A percentile compares a stretch with the other conserved stretches of the same genome.
Evolutionary conservation across 108 stramenopile species (phyloP).

Genomic region (Fragilariopsis cylindrus): DNA sequence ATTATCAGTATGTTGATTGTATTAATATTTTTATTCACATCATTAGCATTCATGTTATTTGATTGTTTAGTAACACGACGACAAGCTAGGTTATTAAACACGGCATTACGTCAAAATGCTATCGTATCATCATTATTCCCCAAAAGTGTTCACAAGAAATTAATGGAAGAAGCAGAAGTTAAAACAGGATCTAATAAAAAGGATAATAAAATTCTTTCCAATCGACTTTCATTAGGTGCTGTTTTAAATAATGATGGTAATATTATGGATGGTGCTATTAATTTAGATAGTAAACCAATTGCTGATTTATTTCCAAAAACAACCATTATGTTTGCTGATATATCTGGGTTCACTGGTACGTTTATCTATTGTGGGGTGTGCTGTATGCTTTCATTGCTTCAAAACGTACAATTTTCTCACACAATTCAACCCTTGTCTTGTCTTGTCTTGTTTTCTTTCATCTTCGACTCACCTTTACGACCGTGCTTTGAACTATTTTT

Average conservation of each 20-base stretch:
- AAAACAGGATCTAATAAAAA: not conserved
- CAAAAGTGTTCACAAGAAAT: conserved; percentile 8
- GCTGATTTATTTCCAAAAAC: conserved; percentile 29
- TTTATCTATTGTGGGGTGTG: not conserved
- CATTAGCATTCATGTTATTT: conserved; percentile 2
- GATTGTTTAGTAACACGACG: not conserved
- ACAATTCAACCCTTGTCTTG: not conserved
- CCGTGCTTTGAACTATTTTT: not conserved
- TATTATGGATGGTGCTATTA: too few relatives aligned
- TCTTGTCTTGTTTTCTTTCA: not conserved
- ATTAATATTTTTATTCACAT: not conserved
- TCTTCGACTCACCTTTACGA: not conserved
- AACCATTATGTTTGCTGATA: conserved; percentile 37
- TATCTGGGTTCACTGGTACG: conserved; percentile 20
- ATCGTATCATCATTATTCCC: conserved; percentile 36
- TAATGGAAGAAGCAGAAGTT: conserved; percentile 11
- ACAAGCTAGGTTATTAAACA: not conserved
- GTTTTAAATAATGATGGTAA: too few relatives aligned
- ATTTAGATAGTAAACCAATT: conserved; percentile 21
- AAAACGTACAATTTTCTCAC: not conserved
- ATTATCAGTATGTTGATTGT: conserved; percentile 7
- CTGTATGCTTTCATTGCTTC: conserved; percentile 2
- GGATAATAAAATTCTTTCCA: not conserved
- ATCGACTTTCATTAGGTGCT: too few relatives aligned
- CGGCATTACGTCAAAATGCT: conserved; percentile 21